These are phyloP conservation scores for Peniophora sp. DNA, from an alignment of 1,284 basidiomycete genomes.

Conservation along the genomic window DNA sequence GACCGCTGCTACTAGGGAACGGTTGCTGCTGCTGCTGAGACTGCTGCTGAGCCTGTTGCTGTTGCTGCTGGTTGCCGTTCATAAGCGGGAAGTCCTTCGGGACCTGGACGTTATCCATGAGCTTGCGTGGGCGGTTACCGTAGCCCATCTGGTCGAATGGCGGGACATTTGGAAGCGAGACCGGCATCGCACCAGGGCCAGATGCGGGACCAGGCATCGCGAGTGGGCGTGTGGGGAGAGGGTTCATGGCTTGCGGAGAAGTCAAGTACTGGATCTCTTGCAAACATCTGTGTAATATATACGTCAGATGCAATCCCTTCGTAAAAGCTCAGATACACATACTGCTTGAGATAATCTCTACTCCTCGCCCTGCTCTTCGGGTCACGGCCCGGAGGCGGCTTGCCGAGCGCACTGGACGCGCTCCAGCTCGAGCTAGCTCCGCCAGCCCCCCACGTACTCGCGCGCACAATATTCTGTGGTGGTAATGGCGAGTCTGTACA, in stretches of 20 bases:
- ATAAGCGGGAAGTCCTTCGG: slow-evolving; percentile 64
- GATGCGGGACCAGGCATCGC: slow-evolving; percentile 43
- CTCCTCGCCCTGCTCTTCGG: slow-evolving; percentile 91
- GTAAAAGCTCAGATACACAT: slow-evolving; percentile 22
- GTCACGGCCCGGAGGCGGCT: slow-evolving; percentile 73
- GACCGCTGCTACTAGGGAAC: slow-evolving; percentile 14
- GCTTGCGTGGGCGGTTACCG: slow-evolving; percentile 71
- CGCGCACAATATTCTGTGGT: slow-evolving; percentile 28
- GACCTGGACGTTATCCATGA: slow-evolving; percentile 62
- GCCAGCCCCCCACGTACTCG: too few relatives aligned
- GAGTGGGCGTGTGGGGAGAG: slow-evolving; percentile 79
- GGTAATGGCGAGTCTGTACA: slow-evolving; percentile 66
- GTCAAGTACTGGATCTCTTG: slow-evolving; percentile 98
- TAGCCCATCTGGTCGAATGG: slow-evolving; percentile 66
- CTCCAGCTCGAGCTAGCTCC: too few relatives aligned
- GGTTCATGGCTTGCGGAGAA: slow-evolving; percentile 94
- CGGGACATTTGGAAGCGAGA: slow-evolving; percentile 61
- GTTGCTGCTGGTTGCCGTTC: slow-evolving; percentile 36
- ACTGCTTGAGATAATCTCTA: slow-evolving; percentile 97
- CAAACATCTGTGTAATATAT: slow-evolving; percentile 56
- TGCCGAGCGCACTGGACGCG: slow-evolving; percentile 36
- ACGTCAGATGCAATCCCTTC: slow-evolving; percentile 5
- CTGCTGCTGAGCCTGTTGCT: slow-evolving; percentile 28
- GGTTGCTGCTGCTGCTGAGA: slow-evolving; percentile 14
- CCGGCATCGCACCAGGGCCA: slow-evolving; percentile 34